Evolutionary conservation across 192 early-diverging fungal genomes (phyloP).

Genomic region (Linnemannia elongata): DNA sequence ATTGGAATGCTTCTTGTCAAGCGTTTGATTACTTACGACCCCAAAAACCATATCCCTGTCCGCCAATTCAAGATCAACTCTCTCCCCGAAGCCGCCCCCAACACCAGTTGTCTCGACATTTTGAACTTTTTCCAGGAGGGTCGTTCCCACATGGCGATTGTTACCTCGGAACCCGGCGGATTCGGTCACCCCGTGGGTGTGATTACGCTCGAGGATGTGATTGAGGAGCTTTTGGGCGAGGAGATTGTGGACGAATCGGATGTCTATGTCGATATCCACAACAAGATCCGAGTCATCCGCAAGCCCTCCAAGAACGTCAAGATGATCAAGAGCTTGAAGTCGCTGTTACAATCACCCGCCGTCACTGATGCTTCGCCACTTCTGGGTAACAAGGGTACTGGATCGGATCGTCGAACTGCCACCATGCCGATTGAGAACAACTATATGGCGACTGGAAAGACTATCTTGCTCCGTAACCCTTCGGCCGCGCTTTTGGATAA

Average conservation of each 20-base stretch:
- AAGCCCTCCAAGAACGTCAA: conserved; percentile 50
- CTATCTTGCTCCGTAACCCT: conserved; percentile 28
- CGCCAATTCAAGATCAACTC: conserved; percentile 68
- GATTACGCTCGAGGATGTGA: conserved; percentile 86
- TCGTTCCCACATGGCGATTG: conserved; percentile 84
- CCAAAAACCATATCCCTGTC: conserved; percentile 75
- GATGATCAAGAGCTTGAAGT: conserved; percentile 51
- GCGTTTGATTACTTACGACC: conserved; percentile 79
- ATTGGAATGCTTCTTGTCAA: conserved; percentile 87
- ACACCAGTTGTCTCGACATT: conserved; percentile 78
- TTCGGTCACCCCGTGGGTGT: conserved; percentile 74
- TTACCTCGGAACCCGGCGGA: conserved; percentile 64
- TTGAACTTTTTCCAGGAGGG: conserved; percentile 89
- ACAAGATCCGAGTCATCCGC: conserved; percentile 71
- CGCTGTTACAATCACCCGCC: conserved; percentile 32
- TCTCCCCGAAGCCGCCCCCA: conserved; percentile 66
- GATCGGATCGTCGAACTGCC: neutral
- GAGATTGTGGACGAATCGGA: conserved; percentile 89
- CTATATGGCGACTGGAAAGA: conserved; percentile 50
- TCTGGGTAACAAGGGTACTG: neutral
- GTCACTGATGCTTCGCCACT: conserved; percentile 27
- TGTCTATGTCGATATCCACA: conserved; percentile 67
- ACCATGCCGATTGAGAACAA: conserved; percentile 40
- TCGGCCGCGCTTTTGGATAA: conserved; percentile 8
- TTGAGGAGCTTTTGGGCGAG: conserved; percentile 88